Conservation (phyloP, 2,329 filamentous ascomycete species). For the Chaetomiaceae sp. region DNA sequence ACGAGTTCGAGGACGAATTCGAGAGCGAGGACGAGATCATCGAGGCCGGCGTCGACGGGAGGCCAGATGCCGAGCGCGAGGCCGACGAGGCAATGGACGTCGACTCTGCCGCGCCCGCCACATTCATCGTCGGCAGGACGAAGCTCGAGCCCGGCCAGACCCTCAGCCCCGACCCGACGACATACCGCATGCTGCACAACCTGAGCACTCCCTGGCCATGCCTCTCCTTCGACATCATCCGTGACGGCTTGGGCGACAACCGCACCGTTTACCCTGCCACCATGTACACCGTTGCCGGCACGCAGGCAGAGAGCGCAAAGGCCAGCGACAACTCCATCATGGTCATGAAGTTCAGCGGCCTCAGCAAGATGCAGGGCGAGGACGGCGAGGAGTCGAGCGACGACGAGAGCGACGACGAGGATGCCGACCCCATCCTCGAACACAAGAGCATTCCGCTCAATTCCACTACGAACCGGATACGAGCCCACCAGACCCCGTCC, state of each 20-base stretch:
- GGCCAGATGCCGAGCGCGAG: conserved; percentile 88
- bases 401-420: conserved; percentile 68
- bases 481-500: conserved; percentile 73
- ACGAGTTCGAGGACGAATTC: conserved; percentile 89
- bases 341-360: conserved; percentile 91
- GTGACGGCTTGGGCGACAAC: conserved; percentile 79
- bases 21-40: conserved; percentile 88
- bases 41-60: conserved; percentile 88
- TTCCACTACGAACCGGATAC: conserved; percentile 91
- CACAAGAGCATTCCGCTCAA: conserved; percentile 81
- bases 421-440: conserved; percentile 85
- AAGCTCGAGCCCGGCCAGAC: conserved; percentile 89
- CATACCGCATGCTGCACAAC: conserved; percentile 96
- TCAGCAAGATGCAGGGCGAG: conserved; percentile 78
- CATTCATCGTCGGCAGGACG: conserved; percentile 92
- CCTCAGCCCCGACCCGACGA: conserved; percentile 83
- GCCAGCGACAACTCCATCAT: conserved; percentile 88
- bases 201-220: conserved; percentile 95
- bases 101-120: conserved; percentile 64
- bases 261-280: conserved; percentile 92
- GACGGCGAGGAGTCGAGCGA: conserved; percentile 62
- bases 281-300: conserved; percentile 90
- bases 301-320: conserved; percentile 74
- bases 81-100: conserved; percentile 94
- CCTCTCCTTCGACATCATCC: conserved; percentile 89